Evolutionary conservation across 192 early-diverging fungal species (phyloP).

Genomic region (Allomyces macrogynus): DNA sequence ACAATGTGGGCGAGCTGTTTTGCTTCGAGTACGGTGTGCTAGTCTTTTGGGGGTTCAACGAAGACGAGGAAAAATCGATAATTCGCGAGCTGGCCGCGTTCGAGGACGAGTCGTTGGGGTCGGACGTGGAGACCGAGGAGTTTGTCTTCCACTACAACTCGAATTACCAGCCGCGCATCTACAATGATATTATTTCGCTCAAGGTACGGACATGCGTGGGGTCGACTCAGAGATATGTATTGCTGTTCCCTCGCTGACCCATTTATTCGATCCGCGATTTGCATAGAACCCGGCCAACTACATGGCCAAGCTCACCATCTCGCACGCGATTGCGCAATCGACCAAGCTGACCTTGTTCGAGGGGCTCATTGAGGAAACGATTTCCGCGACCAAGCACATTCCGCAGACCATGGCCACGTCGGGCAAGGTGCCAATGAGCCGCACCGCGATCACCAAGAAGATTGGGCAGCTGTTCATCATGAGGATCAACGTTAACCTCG

Average conservation of each 20-base stretch:
- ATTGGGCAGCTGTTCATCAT: constrained; percentile 57
- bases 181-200: constrained; percentile 74
- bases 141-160: constrained; percentile 14
- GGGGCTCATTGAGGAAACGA: constrained; percentile 76
- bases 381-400: constrained; percentile 66
- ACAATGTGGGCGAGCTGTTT: constrained; percentile 11
- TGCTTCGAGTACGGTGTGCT: constrained; percentile 87
- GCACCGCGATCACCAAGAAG: constrained; percentile 80
- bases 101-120: constrained; percentile 50
- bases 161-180: constrained; percentile 34
- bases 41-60: constrained; percentile 89
- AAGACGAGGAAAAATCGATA: constrained; percentile 54
- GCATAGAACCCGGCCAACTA: too few species aligned
- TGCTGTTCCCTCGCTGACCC: too few species aligned
- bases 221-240: too few species aligned
- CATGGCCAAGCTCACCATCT: constrained; percentile 83
- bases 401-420: constrained; percentile 83
- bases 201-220: neutral
- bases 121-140: constrained; percentile 56
- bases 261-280: too few species aligned
- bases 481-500: constrained; percentile 74
- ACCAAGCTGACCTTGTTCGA: constrained; percentile 89
- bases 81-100: constrained; percentile 49
- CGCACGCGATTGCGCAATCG: constrained; percentile 85
- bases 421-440: constrained; percentile 76